These are phyloP conservation scores for Yamadazyma scolyti DNA, from an alignment of 805 yeast genomes.

Conservation along the genomic window DNA sequence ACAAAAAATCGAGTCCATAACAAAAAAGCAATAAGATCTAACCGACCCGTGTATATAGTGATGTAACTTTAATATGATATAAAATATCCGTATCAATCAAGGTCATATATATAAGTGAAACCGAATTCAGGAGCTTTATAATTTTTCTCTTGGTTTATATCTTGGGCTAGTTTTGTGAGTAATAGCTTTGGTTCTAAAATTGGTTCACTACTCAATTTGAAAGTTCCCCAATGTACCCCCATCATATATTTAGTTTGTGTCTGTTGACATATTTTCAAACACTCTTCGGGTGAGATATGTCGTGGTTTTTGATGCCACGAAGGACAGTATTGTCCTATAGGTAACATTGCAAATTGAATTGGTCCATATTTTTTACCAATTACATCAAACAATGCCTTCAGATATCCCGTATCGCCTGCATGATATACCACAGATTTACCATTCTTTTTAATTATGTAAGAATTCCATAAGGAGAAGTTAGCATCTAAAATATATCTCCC, in stretches of 20 bases:
- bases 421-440: slow-evolving; percentile 76
- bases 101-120: slow-evolving; percentile 54
- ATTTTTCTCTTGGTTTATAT: slow-evolving; percentile 28
- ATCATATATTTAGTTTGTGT: slow-evolving; percentile 58
- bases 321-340: slow-evolving; percentile 95
- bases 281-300: slow-evolving; percentile 81
- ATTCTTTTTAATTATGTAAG: slow-evolving; percentile 66
- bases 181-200: slow-evolving; percentile 75
- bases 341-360: slow-evolving; percentile 61
- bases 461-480: slow-evolving; percentile 84
- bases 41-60: slow-evolving; percentile 1
- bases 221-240: slow-evolving; percentile 98
- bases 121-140: slow-evolving; percentile 76
- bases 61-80: slow-evolving; percentile 1
- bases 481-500: slow-evolving; percentile 81
- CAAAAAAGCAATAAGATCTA: not conserved
- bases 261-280: slow-evolving; percentile 62
- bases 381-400: slow-evolving; percentile 64
- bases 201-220: slow-evolving; percentile 82
- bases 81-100: slow-evolving; percentile 14
- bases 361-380: slow-evolving; percentile 64
- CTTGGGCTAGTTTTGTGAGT: slow-evolving; percentile 49
- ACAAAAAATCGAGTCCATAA: slow-evolving; percentile 3
- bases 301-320: slow-evolving; percentile 91
- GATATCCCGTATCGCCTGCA: slow-evolving; percentile 94